Percentiles rank a stretch among this genome's conserved stretches.
These are phyloP conservation scores for Myriangium duriaei DNA, from an alignment of 2,329 filamentous ascomycete genomes.

Conservation along the genomic window DNA sequence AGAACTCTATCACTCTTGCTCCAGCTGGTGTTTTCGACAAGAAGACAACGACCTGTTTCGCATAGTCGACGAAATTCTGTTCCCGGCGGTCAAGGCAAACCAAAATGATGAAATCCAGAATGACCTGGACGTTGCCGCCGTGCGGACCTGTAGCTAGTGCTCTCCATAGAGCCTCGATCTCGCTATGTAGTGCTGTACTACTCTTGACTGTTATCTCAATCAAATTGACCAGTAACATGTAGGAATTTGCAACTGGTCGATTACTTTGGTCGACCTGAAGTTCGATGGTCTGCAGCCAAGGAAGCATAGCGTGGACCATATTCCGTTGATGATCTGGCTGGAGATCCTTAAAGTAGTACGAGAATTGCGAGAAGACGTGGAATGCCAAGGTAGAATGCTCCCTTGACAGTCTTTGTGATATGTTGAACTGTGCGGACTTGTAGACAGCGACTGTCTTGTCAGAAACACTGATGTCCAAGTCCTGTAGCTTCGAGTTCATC, in stretches of 20 bases:
- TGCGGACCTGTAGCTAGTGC: slow-evolving; percentile 87
- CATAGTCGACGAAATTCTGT: slow-evolving; percentile 95
- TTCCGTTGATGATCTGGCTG: slow-evolving; percentile 76
- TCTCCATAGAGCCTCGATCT: slow-evolving; percentile 96
- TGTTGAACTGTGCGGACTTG: slow-evolving; percentile 93
- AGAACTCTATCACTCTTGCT: slow-evolving; percentile 84
- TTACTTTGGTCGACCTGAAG: slow-evolving; percentile 84
- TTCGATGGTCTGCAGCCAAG: slow-evolving; percentile 93
- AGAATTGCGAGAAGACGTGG: slow-evolving; percentile 91
- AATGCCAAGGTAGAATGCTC: slow-evolving; percentile 85
- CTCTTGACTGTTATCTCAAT: slow-evolving; percentile 94
- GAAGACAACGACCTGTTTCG: slow-evolving; percentile 96
- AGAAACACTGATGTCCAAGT: slow-evolving; percentile 95
- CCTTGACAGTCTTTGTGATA: slow-evolving; percentile 77
- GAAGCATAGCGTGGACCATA: slow-evolving; percentile 84
- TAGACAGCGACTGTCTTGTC: slow-evolving; percentile 98
- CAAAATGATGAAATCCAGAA: slow-evolving; percentile 91
- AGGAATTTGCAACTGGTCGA: slow-evolving; percentile 79
- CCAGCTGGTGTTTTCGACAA: slow-evolving; percentile 75
- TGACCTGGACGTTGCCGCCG: slow-evolving; percentile 83
- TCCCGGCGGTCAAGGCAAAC: slow-evolving; percentile 87
- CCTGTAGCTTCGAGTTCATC: slow-evolving; percentile 81
- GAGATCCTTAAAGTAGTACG: slow-evolving; percentile 80
- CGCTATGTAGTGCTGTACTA: slow-evolving; percentile 78
- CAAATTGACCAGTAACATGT: slow-evolving; percentile 87